These are phyloP conservation scores for Sclerotinia sclerotiorum DNA, from an alignment of 2,329 filamentous ascomycete genomes.

Conservation along the genomic window DNA sequence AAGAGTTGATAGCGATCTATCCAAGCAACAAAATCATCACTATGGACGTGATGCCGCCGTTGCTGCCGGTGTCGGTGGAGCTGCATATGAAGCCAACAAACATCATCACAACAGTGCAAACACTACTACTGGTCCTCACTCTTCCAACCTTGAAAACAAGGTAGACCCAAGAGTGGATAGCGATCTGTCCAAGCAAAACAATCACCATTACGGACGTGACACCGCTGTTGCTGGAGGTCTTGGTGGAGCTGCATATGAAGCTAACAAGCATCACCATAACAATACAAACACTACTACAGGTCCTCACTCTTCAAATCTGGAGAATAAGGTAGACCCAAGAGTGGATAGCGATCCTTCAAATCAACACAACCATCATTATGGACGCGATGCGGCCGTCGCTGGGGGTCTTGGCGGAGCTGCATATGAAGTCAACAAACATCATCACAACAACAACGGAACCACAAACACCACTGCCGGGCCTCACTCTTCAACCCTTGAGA, in stretches of 20 bases:
- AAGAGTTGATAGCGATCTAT: constrained; percentile 38
- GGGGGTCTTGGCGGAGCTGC: constrained; percentile 21
- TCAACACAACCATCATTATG: constrained; percentile 21
- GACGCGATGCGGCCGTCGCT: constrained; percentile 27
- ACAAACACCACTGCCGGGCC: constrained; percentile 40
- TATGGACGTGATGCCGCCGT: constrained; percentile 29
- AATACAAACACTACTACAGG: constrained; percentile 34
- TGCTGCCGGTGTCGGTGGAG: constrained; percentile 25
- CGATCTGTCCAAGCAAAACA: constrained; percentile 22
- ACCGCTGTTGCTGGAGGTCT: too few relatives aligned
- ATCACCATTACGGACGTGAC: constrained; percentile 30
- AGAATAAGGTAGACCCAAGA: constrained; percentile 45
- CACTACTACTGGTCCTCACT: constrained; percentile 40
- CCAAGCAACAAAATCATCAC: constrained; percentile 26
- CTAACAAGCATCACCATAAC: too few relatives aligned
- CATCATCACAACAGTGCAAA: constrained; percentile 22
- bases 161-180: constrained; percentile 44
- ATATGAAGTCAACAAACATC: constrained; percentile 17
- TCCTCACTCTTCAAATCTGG: constrained; percentile 41
- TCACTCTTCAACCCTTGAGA: constrained; percentile 41
- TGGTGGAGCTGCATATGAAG: too few relatives aligned
- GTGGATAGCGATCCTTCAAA: constrained; percentile 34
- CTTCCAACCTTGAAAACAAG: constrained; percentile 44
- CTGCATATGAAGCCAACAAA: constrained; percentile 21
- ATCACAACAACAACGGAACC: background rate